Conservation (phyloP, 164 flowering plant genomes). For the Vitis vinifera region ASM3070453v1 NC_081822.1:12311501-12312000, state of each 20-base stretch:
- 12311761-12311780: constrained; percentile 75
- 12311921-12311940: no score
- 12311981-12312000: not conserved
- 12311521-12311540: no score
- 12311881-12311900: constrained; percentile 56
- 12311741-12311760: constrained; percentile 35
- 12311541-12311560: no score
- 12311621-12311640: no score
- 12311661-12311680: no score
- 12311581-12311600: no score
- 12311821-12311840: constrained; percentile 66
- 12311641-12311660: no score
- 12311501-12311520: no score
- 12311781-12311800: constrained; percentile 72
- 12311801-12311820: constrained; percentile 50
- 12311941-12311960: no score
- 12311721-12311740: not conserved
- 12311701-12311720: not conserved
- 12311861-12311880: constrained; percentile 45
- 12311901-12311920: not conserved
- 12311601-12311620: no score
- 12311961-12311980: not conserved
- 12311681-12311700: no score
- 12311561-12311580: no score
- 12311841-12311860: constrained; percentile 67